Base-by-base conservation (phyloP, 116 monocot species). In the Cymodocea nodosa region DNA sequence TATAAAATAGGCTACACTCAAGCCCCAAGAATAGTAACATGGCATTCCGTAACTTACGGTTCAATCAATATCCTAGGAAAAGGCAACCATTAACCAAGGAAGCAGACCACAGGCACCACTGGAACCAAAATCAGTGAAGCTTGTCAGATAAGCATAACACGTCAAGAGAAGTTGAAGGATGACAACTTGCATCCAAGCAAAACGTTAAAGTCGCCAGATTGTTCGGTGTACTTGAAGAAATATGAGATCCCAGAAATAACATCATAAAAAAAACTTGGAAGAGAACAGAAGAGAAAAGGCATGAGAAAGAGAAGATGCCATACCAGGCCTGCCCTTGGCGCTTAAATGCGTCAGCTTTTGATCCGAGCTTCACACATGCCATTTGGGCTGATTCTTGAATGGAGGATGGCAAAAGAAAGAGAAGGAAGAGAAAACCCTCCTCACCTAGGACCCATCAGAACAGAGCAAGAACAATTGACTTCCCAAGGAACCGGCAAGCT, bases 271-370 rank as follows among this genome's bases (percentile, higher is more conserved):
- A 61, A 62, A 60, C 7, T 36, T 20, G 56, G 3, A 56, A 23
- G 56, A 37, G 62, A 62, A 30, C 30, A n/a, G 62, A 1, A 30
- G 37, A 61, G 34, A 34, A 51, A 12, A 50, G 5, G 44, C 4
- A 71, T 37, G 10, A 13, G 53, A 64, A 61, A 10, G 53, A 52
- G 18, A 62, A 73, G 48, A n/a, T 23, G 65, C 13, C 77, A 68
- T 83, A 87, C 87, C 87, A 87, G 37, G 79, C 76, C 52, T 76
- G 76, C 48, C 83, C 87, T 79, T 83, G 60, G 15, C 74, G 65
- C 50, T 65, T 76, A 35, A 87, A 83, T 20, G 66, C 68, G 66
- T 81, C 83, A 52, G 76, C 51, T 70, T 77, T 84, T 16, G 87
- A 81, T 74, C 87, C 83, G 52, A 87, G 70, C 74, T 81, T 87